Conservation (phyloP, 352 stramenopile genomes). For the Phytophthora syringae region DNA sequence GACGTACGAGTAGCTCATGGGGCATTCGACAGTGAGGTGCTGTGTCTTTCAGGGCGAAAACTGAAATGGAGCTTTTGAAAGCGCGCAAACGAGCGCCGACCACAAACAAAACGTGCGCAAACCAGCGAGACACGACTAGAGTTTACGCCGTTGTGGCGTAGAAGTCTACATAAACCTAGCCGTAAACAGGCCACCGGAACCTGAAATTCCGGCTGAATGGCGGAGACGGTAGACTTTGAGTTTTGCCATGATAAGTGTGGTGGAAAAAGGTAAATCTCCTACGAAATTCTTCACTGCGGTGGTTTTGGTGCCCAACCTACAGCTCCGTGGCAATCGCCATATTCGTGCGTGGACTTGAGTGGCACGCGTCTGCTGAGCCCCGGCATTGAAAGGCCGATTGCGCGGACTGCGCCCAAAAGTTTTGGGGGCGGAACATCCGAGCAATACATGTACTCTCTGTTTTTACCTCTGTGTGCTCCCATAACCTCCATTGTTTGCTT, state of each 20-base stretch:
- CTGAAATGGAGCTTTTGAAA: constrained; percentile 19
- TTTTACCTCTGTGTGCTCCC: neutral
- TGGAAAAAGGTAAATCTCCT: neutral
- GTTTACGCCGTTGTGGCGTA: constrained; percentile 28
- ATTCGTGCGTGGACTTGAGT: neutral
- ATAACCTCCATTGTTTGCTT: neutral
- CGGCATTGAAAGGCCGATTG: constrained; percentile 7
- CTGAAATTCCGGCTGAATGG: neutral
- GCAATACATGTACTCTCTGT: neutral
- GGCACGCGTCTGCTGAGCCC: neutral
- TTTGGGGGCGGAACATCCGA: constrained; percentile 5
- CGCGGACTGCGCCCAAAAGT: constrained; percentile 1
- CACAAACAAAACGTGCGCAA: constrained; percentile 28
- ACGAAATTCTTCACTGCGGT: neutral
- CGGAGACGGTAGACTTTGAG: neutral
- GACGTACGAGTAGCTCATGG: constrained; percentile 34
- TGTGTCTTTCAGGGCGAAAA: constrained; percentile 26
- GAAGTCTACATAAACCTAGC: constrained; percentile 17
- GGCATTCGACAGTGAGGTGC: constrained; percentile 22
- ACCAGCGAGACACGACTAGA: constrained; percentile 25
- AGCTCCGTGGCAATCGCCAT: neutral
- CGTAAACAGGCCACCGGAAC: constrained; percentile 22
- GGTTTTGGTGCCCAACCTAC: neutral
- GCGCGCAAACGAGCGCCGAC: too few species aligned
- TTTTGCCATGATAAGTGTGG: too few species aligned